A percentile compares a stretch with the other conserved stretches of the same genome.
Conservation (phyloP, 768 basidiomycete species). For the Imleria badia region DNA sequence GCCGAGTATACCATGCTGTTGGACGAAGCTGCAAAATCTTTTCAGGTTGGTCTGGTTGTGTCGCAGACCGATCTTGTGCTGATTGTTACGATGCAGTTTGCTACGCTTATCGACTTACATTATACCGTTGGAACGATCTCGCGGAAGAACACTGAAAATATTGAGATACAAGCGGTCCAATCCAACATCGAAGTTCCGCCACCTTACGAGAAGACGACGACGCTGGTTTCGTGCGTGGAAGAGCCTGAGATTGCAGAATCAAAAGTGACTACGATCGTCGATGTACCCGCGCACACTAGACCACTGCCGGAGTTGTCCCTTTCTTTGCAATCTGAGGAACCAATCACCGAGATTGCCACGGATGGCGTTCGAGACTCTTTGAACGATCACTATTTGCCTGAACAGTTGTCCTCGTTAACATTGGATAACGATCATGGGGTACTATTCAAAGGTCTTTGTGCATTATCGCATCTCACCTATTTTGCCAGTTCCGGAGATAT, state of each 20-base stretch:
- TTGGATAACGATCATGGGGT: conserved; percentile 38
- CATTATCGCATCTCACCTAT: conserved; percentile 5
- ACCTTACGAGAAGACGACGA: conserved; percentile 18
- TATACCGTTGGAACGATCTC: conserved; percentile 34
- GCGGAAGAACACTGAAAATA: not conserved
- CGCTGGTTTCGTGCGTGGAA: not conserved
- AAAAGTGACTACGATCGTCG: not conserved
- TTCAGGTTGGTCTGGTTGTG: conserved; percentile 36
- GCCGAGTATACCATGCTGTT: conserved; percentile 33
- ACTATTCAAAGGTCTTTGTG: not conserved
- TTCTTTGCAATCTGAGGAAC: conserved; percentile 1
- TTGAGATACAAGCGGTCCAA: not conserved
- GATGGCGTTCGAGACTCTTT: conserved; percentile 13
- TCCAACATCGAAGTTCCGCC: conserved; percentile 12
- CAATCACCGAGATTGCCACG: conserved; percentile 21
- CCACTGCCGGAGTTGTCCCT: not conserved
- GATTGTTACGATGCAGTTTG: conserved; percentile 33
- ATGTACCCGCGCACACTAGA: not conserved
- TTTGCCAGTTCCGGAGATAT: conserved; percentile 45
- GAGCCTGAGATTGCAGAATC: not conserved
- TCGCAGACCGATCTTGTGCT: not conserved
- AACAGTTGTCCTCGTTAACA: conserved; percentile 20
- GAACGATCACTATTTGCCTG: conserved; percentile 22
- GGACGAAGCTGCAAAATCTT: conserved; percentile 46
- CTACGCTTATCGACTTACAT: conserved; percentile 48